Conservation (phyloP, 495 filamentous ascomycete species). For the Aspergillus cavernicola region DNA sequence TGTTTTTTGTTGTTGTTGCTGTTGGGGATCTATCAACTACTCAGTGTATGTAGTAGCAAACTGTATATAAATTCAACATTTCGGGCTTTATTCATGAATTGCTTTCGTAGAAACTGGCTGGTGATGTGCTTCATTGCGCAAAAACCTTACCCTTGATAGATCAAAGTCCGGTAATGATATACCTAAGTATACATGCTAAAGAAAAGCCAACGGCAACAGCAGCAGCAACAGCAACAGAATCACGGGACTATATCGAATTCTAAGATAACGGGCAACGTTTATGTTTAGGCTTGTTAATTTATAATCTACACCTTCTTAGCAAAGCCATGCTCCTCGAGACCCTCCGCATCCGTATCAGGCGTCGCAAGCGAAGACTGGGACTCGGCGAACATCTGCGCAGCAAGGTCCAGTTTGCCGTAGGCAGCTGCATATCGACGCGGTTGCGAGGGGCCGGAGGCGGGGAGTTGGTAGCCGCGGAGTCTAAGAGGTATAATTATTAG, state of each 20-base stretch:
- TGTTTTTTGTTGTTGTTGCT: too few species aligned
- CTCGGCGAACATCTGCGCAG: conserved; percentile 47
- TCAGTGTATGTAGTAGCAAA: too few species aligned
- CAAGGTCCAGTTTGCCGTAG: conserved; percentile 56
- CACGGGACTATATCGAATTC: too few species aligned
- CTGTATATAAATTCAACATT: conserved; percentile 7
- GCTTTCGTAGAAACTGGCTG: too few species aligned
- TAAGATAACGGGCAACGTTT: too few species aligned
- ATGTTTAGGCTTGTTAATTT: background rate
- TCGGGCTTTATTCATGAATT: background rate
- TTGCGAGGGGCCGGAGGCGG: conserved; percentile 60
- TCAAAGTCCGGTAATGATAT: too few species aligned
- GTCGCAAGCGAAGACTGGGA: conserved; percentile 47
- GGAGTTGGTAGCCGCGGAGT: conserved; percentile 81
- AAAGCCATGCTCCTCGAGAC: conserved; percentile 59
- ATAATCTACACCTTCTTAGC: conserved; percentile 39
- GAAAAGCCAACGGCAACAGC: too few species aligned
- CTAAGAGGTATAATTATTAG: conserved; percentile 33
- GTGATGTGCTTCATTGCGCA: too few species aligned
- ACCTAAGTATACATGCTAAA: too few species aligned
- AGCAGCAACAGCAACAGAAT: too few species aligned
- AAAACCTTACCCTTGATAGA: too few species aligned
- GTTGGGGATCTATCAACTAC: too few species aligned
- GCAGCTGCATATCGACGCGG: conserved; percentile 63
- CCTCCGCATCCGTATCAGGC: conserved; percentile 46